Percentiles rank a stretch among this genome's conserved stretches.
Evolutionary conservation across 345 rosid species (phyloP).

Genomic region (Eucalyptus paniculata): DNA sequence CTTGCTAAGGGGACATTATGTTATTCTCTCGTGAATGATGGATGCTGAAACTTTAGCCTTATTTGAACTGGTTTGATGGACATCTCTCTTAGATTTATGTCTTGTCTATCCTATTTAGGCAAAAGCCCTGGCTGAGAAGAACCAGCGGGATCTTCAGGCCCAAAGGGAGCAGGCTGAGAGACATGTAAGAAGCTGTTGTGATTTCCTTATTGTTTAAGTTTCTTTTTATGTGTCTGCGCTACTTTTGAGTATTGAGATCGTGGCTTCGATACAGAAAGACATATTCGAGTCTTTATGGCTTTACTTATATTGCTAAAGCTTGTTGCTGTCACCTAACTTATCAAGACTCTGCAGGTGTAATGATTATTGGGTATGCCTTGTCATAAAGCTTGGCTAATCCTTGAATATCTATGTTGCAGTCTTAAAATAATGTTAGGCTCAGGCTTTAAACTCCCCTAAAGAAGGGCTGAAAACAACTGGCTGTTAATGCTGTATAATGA

Average conservation of each 20-base stretch:
- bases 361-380: not conserved
- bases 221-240: not conserved
- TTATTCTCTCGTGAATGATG: not conserved
- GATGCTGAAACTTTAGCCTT: not conserved
- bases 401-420: not conserved
- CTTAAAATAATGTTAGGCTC: not conserved
- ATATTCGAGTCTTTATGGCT: not conserved
- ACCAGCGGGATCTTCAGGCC: conserved; percentile 81
- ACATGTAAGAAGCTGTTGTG: conserved; percentile 52
- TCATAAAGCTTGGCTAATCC: not conserved
- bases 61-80: not conserved
- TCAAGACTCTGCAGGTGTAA: not conserved
- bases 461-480: not conserved
- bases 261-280: not conserved
- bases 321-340: not conserved
- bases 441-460: not conserved
- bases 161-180: conserved; percentile 94
- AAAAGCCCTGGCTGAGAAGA: conserved; percentile 95
- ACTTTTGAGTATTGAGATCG: not conserved
- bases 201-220: not conserved
- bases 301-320: not conserved
- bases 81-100: not conserved
- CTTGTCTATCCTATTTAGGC: conserved; percentile 31
- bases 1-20: not conserved
- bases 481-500: not conserved